These are phyloP conservation scores for Xerocomus minutiporus DNA, from an alignment of 1,284 basidiomycete genomes.

Conservation along the genomic window DNA sequence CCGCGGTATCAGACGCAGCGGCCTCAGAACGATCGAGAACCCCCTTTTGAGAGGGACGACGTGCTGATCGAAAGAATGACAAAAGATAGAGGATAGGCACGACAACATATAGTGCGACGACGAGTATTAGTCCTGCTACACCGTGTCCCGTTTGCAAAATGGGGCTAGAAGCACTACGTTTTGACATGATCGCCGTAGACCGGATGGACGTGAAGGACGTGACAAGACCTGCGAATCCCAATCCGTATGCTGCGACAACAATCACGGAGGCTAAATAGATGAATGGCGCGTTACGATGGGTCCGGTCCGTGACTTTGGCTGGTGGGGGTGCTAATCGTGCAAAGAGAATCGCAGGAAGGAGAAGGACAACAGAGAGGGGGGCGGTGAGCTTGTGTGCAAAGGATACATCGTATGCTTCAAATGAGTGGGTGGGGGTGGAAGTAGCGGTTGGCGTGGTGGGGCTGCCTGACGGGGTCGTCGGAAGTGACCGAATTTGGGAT, in stretches of 20 bases:
- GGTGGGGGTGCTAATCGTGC: conserved; percentile 50
- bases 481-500: conserved; percentile 30
- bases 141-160: conserved; percentile 59
- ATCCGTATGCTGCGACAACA: conserved; percentile 49
- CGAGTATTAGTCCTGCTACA: conserved; percentile 57
- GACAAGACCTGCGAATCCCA: conserved; percentile 58
- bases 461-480: conserved; percentile 24
- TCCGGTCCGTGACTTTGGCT: conserved; percentile 24
- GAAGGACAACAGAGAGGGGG: conserved; percentile 57
- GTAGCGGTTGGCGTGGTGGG: conserved; percentile 23
- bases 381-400: conserved; percentile 60
- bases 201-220: conserved; percentile 57
- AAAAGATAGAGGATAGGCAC: conserved; percentile 45
- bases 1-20: conserved; percentile 36
- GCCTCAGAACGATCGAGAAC: conserved; percentile 21
- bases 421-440: conserved; percentile 23
- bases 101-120: conserved; percentile 52
- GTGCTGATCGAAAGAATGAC: conserved; percentile 26
- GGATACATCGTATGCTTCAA: conserved; percentile 47
- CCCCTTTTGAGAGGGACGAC: conserved; percentile 15
- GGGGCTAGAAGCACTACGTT: conserved; percentile 31
- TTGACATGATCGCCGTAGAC: conserved; percentile 27
- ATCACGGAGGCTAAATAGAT: conserved; percentile 38
- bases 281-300: conserved; percentile 27
- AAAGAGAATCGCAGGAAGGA: conserved; percentile 52